Base-by-base conservation (phyloP, 306 rosid species). In the Cucurbita ficifolia region DNA sequence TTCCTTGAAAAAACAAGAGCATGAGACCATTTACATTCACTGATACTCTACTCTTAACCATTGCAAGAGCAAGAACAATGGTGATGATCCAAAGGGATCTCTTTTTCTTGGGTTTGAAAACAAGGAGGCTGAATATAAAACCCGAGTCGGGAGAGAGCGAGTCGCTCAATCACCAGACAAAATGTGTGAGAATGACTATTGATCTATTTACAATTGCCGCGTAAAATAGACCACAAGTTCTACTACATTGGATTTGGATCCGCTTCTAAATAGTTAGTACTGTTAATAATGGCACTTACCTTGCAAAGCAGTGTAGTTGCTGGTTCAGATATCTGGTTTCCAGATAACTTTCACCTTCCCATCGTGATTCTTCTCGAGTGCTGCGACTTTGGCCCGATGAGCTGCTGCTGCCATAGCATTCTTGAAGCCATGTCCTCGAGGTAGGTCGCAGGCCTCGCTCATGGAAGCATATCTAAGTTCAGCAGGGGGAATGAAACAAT, bases 401-500 rank as follows among this genome's bases (percentile, higher is more conserved):
- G 59, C 74, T 48, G 74, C 59, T 8, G 74, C 74, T 45, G 87
- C 78, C 78, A 75, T 78, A 1, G 84, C 81, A 40, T 79, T 78
- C 69, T 83, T 93, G 52, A 82, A 82, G 50, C 89, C 82, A 76
- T 80, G 89, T 69, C 90, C 88, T 53, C 88, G 92, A 67, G 90
- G 88, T 24, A 87, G 86, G 49, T 90, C 96, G 42, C 89, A 79
- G 54, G 96, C 76, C 84, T 94, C 97, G 65, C 91, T 88, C 85
- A 94, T 79, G 18, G 99, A 87, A 72, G 99, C 95, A 78, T 89
- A 94, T 80, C 92, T 88, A 18, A 95, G 81, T 79, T 95, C 97
- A 0, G 97, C 96, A 3, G 99, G 99, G 71, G 99, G 99, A 72
- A 95, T 95, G 84, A 95, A 95, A 78, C 99, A 95, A 81, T 95